Base-by-base conservation (phyloP, 129 eudicot species). In the Deinandra increscens region DNA sequence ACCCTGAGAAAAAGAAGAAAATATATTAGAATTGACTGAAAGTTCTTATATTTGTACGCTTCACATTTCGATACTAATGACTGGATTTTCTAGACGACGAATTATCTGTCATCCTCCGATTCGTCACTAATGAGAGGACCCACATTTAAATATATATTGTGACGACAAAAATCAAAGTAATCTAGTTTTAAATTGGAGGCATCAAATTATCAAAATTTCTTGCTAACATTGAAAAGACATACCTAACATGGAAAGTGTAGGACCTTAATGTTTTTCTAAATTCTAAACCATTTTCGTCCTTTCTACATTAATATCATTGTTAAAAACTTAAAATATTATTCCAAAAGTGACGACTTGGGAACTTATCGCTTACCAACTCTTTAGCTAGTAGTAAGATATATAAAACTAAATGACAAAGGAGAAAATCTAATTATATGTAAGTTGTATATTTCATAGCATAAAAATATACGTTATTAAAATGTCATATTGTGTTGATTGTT, bases 201-300 rank as follows among this genome's bases (percentile, higher is more conserved):
- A n/a, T n/a, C n/a, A n/a, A n/a, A n/a, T 46, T 50, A 50, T 50
- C 56, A 50, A 60, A 60, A 34, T 67, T 75, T 68, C 69, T 58
- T 58, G 80, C 69, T 67, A 67, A 75, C 80, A 44, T 19, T 68
- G 63, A 58, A 14, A 56, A 75, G 80, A 67, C 51, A 75, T 68
- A 67, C 80, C 80, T 75, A 75, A 68, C 80, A 75, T 68, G 69
- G 80, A 44, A 75, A 10, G 45, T 43, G 80, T 76, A 48, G 55
- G 70, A 60, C 43, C 56, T 46, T 62, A 62, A 48, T 63, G 34
- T 9, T 49, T 13, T 15, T 10, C 29, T 42, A 20, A 1, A 26
- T 26, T 26, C 26, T 10, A 50, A 59, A 76, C 60, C 10, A 58
- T 67, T 58, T 2, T 33, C 5, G 74, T 58, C 75, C 75, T 76